These are phyloP conservation scores for Mortierella hygrophila DNA, from an alignment of 192 early-diverging fungal genomes.

Conservation along the genomic window DNA sequence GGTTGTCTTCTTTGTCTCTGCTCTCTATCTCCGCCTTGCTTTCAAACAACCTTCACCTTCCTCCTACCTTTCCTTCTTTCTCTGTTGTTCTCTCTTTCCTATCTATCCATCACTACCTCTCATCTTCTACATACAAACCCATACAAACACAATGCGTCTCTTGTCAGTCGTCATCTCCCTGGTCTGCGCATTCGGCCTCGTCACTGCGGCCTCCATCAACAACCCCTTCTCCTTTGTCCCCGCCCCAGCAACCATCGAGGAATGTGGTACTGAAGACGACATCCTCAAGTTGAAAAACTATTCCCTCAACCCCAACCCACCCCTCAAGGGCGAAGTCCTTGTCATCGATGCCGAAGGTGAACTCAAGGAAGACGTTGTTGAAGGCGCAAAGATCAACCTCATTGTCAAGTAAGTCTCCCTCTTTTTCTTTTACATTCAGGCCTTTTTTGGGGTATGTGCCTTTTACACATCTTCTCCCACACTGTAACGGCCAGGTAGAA, in stretches of 20 bases:
- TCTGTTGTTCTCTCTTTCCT: neutral
- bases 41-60: neutral
- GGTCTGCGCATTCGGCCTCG: constrained; percentile 32
- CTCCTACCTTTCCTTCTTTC: neutral
- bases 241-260: constrained; percentile 23
- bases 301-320: constrained; percentile 63
- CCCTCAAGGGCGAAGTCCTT: constrained; percentile 59
- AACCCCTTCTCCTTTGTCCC: constrained; percentile 9
- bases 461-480: neutral
- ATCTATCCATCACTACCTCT: neutral
- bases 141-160: constrained; percentile 29
- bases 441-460: neutral
- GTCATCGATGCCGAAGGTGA: constrained; percentile 59
- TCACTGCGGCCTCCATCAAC: neutral
- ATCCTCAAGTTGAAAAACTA: constrained; percentile 58
- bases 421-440: neutral
- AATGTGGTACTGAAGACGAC: constrained; percentile 26
- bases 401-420: constrained; percentile 58
- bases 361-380: constrained; percentile 53
- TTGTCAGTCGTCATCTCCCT: constrained; percentile 28
- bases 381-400: constrained; percentile 61
- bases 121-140: neutral
- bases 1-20: neutral
- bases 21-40: neutral
- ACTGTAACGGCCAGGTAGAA: neutral